Percentiles rank a stretch among this genome's conserved stretches.
Conservation (phyloP, 2,329 filamentous ascomycete genomes). For the Cladosporium austrohemisphaericum region DNA sequence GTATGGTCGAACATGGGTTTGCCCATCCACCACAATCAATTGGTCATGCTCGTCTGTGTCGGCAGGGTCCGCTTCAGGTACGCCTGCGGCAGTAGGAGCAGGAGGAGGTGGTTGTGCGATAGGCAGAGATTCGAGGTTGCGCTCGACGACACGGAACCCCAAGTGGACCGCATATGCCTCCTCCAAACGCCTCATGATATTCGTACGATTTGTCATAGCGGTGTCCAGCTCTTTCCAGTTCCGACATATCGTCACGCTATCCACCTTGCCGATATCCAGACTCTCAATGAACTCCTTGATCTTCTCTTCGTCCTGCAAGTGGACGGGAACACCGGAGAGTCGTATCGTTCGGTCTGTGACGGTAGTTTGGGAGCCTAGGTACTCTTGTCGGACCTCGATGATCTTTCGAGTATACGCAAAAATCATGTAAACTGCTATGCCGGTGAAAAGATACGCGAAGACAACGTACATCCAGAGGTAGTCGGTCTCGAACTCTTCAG, state of each 20-base stretch:
- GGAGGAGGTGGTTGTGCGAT: slow-evolving; percentile 46
- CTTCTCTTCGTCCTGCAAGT: slow-evolving; percentile 74
- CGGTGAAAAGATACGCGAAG: slow-evolving; percentile 93
- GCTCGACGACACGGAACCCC: slow-evolving; percentile 52
- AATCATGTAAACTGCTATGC: slow-evolving; percentile 75
- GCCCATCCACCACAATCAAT: slow-evolving; percentile 51
- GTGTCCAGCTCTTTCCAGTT: slow-evolving; percentile 81
- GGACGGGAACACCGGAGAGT: slow-evolving; percentile 77
- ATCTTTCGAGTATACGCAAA: slow-evolving; percentile 79
- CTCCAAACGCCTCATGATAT: slow-evolving; percentile 69
- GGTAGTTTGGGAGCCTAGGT: slow-evolving; percentile 90
- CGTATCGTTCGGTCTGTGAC: slow-evolving; percentile 92
- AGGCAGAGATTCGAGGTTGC: slow-evolving; percentile 47
- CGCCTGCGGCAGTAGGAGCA: slow-evolving; percentile 28
- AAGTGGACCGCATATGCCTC: slow-evolving; percentile 76
- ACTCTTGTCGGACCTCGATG: slow-evolving; percentile 81
- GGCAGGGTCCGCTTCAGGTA: slow-evolving; percentile 16
- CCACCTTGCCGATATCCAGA: slow-evolving; percentile 83
- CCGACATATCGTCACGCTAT: slow-evolving; percentile 79
- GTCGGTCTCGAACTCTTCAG: slow-evolving; percentile 38
- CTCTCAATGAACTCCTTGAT: slow-evolving; percentile 86
- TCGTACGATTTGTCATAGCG: slow-evolving; percentile 64
- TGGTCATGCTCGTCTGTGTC: slow-evolving; percentile 37
- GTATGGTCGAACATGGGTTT: slow-evolving; percentile 43
- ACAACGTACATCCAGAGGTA: slow-evolving; percentile 90